Conservation (phyloP, 768 basidiomycete species). For the Tricholoma furcatifolium region DNA sequence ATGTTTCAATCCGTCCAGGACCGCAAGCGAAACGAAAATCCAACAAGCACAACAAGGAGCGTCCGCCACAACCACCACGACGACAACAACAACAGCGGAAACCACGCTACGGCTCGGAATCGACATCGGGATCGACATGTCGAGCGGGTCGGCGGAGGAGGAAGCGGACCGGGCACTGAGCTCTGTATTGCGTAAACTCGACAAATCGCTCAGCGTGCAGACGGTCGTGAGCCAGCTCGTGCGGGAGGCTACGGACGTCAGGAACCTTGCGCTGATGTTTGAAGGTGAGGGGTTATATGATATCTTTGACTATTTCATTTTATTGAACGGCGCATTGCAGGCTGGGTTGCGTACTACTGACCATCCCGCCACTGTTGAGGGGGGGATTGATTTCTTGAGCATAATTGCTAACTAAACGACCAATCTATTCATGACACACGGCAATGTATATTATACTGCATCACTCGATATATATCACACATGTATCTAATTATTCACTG, state of each 20-base stretch:
- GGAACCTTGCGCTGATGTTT: conserved; percentile 79
- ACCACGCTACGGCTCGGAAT: conserved; percentile 29
- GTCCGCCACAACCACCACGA: conserved; percentile 26
- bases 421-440: no score
- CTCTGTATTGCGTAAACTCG: conserved; percentile 79
- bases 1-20: no score
- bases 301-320: background rate
- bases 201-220: conserved; percentile 84
- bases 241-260: conserved; percentile 77
- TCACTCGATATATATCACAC: no score
- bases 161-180: conserved; percentile 87
- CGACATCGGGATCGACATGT: conserved; percentile 61
- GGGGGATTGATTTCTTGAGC: no score
- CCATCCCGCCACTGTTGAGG: no score
- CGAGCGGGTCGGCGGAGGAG: conserved; percentile 71
- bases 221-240: conserved; percentile 93
- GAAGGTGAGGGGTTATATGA: conserved; percentile 45
- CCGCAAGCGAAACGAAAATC: conserved; percentile 74
- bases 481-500: no score
- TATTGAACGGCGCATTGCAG: conserved; percentile 9
- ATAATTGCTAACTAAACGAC: no score
- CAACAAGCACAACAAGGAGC: conserved; percentile 55
- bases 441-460: no score
- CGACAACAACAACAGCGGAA: background rate
- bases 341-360: background rate